phyloP scores from a whole-genome alignment of 441 rosid species.

The Populus hybrid region DNA sequence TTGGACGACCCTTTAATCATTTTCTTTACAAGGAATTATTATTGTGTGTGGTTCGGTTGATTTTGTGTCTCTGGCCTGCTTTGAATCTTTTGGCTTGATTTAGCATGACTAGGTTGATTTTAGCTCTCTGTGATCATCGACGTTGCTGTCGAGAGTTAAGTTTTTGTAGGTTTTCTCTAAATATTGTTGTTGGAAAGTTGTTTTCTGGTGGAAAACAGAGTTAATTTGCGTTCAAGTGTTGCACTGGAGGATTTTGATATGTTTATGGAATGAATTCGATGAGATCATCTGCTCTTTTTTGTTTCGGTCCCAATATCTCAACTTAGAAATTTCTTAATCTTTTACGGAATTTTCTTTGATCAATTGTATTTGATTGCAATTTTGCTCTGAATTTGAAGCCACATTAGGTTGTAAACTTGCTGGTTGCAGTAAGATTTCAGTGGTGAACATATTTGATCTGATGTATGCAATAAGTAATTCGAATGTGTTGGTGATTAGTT shows the following conservation, averaged over 20 bases:
- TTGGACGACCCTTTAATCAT: background rate
- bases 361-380: background rate
- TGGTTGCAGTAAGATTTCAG: background rate
- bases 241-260: background rate
- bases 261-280: background rate
- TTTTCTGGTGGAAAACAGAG: background rate
- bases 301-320: background rate
- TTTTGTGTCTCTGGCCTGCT: background rate
- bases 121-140: background rate
- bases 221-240: conserved; percentile 4
- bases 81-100: background rate
- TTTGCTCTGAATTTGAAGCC: background rate
- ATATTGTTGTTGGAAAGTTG: background rate
- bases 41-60: background rate
- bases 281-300: background rate
- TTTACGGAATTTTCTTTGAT: background rate
- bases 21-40: background rate
- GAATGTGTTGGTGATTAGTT: background rate
- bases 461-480: background rate
- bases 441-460: background rate
- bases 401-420: conserved; percentile 9
- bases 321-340: background rate
- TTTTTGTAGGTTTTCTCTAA: background rate
- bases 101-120: background rate
- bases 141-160: conserved; percentile 1